Conservation (phyloP, 192 early-diverging fungal genomes). For the Gaertneriomyces sp. region DNA sequence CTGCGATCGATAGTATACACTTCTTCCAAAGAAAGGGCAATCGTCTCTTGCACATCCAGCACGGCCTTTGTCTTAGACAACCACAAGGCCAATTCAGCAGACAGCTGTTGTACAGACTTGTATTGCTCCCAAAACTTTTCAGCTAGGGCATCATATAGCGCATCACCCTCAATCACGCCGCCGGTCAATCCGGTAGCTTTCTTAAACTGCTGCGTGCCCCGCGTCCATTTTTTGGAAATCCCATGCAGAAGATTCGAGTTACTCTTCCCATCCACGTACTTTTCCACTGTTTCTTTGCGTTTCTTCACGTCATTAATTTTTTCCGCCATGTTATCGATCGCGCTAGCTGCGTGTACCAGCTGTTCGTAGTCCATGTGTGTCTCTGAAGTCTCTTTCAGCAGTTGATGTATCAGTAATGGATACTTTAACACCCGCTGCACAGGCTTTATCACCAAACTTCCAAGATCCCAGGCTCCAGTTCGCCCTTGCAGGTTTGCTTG, state of each 20-base stretch:
- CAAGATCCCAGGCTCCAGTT: constrained; percentile 90
- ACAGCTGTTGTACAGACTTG: constrained; percentile 45
- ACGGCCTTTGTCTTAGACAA: constrained; percentile 28
- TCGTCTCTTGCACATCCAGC: constrained; percentile 50
- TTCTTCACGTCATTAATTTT: constrained; percentile 83
- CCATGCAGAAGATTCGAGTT: constrained; percentile 72
- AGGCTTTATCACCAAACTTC: constrained; percentile 89
- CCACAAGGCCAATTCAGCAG: constrained; percentile 28
- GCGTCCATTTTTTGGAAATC: constrained; percentile 65
- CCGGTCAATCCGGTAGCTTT: constrained; percentile 60
- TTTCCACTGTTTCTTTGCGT: constrained; percentile 82
- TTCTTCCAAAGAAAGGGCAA: constrained; percentile 55
- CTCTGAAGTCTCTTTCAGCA: constrained; percentile 53
- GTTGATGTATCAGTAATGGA: constrained; percentile 76
- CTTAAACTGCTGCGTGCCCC: constrained; percentile 62
- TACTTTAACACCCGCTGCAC: constrained; percentile 98
- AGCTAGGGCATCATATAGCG: constrained; percentile 55
- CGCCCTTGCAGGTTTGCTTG: constrained; percentile 59
- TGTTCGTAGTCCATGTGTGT: constrained; percentile 57
- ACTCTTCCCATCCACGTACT: constrained; percentile 71
- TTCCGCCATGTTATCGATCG: constrained; percentile 66
- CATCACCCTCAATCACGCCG: constrained; percentile 38
- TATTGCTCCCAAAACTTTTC: constrained; percentile 56
- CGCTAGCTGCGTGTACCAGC: constrained; percentile 43
- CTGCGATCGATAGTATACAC: constrained; percentile 43